Evolutionary conservation across 805 yeast genomes (phyloP), one percentile per base, ranked within the genome.

Genomic region (Suhomyces sp.): DNA sequence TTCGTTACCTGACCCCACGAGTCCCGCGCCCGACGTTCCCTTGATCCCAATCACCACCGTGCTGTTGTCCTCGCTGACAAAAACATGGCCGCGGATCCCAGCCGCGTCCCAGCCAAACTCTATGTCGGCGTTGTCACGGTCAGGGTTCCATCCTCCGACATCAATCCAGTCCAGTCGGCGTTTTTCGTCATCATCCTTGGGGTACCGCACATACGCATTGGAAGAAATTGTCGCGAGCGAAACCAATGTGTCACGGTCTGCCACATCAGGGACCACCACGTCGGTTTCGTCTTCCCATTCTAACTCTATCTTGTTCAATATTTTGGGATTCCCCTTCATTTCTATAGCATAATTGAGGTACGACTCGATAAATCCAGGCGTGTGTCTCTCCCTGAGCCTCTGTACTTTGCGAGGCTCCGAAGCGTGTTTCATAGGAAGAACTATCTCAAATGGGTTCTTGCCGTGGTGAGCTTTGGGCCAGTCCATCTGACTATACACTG

Each of bases 11-110:
- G 82, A 67, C 3, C 78, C 78, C 1, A 81, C 79, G 4, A 79
- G 66, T 5, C 82, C 81, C 0, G 91, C 88, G 0, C 97, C 96
- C 48, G 92, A 83, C 1, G 99, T 93, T 1, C 99, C 99, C 67
- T 94, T 94, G 53, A 90, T 76, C 0, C 96, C 83, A 29, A 94
- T 81, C 1, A 94, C 87, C 13, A 90, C 89, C 2, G 84, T 78
- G 47, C 77, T 79, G 22, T 74, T 72, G 54, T 81, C 83, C 48
- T 82, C 79, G 47, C 73, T 69, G 7, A 83, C 85, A 70, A 94
- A 94, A 0, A 94, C 83, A 66, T 94, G 97, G 2, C 99, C 99
- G 44, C 99, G 77, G 2, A 94, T 70, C 0, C 97, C 97, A 55
- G 82, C 84, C 8, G 77, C 85, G 56, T 83, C 80, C 99, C 98